Evolutionary conservation across 768 basidiomycete genomes (phyloP).

Genomic region (Mycena metata): DNA sequence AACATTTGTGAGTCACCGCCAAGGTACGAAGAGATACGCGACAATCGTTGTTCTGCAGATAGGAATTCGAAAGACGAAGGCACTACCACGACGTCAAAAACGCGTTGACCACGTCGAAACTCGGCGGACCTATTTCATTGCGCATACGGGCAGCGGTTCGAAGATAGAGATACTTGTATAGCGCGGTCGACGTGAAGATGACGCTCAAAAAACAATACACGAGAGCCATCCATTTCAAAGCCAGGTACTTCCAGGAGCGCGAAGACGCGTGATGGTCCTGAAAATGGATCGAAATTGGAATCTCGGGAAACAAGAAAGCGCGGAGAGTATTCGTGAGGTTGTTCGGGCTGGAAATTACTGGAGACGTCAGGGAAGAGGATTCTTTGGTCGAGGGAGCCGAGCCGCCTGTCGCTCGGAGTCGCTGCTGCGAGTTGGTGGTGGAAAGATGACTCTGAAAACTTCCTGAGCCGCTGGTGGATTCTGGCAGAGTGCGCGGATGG

Average conservation of each 20-base stretch:
- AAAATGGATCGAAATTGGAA: slow-evolving; percentile 21
- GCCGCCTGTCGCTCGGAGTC: slow-evolving; percentile 47
- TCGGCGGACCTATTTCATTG: slow-evolving; percentile 12
- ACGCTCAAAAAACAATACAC: slow-evolving; percentile 60
- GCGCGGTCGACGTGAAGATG: slow-evolving; percentile 51
- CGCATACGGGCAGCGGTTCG: neutral
- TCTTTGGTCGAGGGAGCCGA: slow-evolving; percentile 23
- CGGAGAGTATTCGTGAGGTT: slow-evolving; percentile 31
- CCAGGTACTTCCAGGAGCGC: slow-evolving; percentile 47
- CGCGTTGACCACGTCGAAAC: neutral
- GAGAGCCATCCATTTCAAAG: slow-evolving; percentile 49
- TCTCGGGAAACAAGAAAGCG: slow-evolving; percentile 30
- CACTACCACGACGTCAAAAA: neutral
- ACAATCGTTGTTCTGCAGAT: slow-evolving; percentile 50
- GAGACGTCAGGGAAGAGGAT: slow-evolving; percentile 13
- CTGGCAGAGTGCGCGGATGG: neutral
- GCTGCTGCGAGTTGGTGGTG: slow-evolving; percentile 57
- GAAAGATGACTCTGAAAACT: slow-evolving; percentile 58
- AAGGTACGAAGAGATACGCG: slow-evolving; percentile 51
- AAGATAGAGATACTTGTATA: slow-evolving; percentile 42
- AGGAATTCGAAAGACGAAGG: slow-evolving; percentile 45
- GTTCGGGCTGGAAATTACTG: slow-evolving; percentile 25
- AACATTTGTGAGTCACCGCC: slow-evolving; percentile 43
- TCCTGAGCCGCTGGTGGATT: slow-evolving; percentile 21
- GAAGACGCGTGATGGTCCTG: slow-evolving; percentile 38